A percentile compares a stretch with the other conserved stretches of the same genome.
Conservation (phyloP, 768 basidiomycete species). For the Cyclocybe aegerita region DNA sequence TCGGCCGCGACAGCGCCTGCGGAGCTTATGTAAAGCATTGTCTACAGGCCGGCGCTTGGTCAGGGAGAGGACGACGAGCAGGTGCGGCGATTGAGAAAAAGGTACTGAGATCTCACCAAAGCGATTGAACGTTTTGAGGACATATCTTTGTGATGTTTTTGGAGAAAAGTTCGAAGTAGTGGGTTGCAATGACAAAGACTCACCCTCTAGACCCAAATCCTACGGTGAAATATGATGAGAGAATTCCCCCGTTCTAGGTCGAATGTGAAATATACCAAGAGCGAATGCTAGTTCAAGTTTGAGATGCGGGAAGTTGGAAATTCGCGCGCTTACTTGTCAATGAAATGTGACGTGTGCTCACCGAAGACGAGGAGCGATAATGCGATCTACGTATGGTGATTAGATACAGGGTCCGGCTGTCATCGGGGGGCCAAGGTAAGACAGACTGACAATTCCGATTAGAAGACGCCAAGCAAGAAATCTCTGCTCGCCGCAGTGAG, state of each 20-base stretch:
- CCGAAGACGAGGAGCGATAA: conserved; percentile 5
- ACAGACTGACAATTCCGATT: background rate
- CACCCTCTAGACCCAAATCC: conserved; percentile 6
- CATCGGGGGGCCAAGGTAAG: background rate
- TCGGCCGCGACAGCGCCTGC: conserved; percentile 12
- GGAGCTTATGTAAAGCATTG: conserved; percentile 13
- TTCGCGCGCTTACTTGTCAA: background rate
- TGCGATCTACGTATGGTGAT: background rate
- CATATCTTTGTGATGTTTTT: background rate
- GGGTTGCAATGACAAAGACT: background rate
- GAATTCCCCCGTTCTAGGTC: too few species aligned
- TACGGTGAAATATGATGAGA: background rate
- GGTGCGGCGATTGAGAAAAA: background rate
- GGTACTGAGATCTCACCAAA: conserved; percentile 9
- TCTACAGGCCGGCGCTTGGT: background rate
- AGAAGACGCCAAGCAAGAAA: background rate
- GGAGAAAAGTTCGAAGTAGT: background rate
- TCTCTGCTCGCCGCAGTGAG: conserved; percentile 7
- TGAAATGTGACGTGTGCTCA: conserved; percentile 1
- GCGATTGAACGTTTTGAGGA: conserved; percentile 4
- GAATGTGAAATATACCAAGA: too few species aligned
- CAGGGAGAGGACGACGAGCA: background rate
- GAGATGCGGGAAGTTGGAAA: background rate
- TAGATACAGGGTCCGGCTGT: too few species aligned
- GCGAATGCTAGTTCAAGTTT: background rate